phyloP scores from a whole-genome alignment of 345 rosid species.

The Gossypium thurberi region DNA sequence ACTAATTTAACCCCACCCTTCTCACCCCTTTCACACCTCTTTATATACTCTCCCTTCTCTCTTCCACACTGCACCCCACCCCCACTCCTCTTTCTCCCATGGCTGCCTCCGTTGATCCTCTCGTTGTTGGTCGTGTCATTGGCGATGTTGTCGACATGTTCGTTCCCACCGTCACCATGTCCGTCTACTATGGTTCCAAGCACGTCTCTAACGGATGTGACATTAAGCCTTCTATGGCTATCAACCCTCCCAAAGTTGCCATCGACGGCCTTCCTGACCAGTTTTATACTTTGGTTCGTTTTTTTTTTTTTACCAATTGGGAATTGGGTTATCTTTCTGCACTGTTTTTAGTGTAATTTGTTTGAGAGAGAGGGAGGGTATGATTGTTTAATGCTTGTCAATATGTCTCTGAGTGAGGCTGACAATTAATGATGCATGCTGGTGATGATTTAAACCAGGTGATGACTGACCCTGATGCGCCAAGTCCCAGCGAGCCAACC shows the following conservation, averaged over 20 bases:
- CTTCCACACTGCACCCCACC: neutral
- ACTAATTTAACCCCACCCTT: constrained; percentile 5
- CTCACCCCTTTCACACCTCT: neutral
- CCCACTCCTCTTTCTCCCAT: constrained; percentile 18
- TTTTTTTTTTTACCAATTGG: neutral
- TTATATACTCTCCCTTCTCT: neutral
- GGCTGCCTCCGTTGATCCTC: constrained; percentile 75
- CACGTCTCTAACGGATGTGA: constrained; percentile 81
- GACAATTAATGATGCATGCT: neutral
- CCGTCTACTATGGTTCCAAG: constrained; percentile 57
- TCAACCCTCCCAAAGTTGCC: constrained; percentile 50
- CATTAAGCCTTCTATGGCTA: constrained; percentile 68
- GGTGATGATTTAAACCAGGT: constrained; percentile 32
- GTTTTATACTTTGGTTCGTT: constrained; percentile 59
- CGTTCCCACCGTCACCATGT: constrained; percentile 53
- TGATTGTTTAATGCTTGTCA: neutral
- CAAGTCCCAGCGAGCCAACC: constrained; percentile 85
- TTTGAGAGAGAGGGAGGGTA: neutral
- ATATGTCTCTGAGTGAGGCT: neutral
- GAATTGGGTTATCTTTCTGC: neutral
- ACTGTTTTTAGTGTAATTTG: neutral
- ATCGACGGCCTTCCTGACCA: constrained; percentile 54
- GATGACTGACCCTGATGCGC: constrained; percentile 95
- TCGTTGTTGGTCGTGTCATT: constrained; percentile 74
- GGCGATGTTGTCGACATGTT: constrained; percentile 90